Evolutionary conservation across 192 early-diverging fungal genomes (phyloP), one percentile per base, ranked within the genome.

Genomic region (Mortierella antarctica): DNA sequence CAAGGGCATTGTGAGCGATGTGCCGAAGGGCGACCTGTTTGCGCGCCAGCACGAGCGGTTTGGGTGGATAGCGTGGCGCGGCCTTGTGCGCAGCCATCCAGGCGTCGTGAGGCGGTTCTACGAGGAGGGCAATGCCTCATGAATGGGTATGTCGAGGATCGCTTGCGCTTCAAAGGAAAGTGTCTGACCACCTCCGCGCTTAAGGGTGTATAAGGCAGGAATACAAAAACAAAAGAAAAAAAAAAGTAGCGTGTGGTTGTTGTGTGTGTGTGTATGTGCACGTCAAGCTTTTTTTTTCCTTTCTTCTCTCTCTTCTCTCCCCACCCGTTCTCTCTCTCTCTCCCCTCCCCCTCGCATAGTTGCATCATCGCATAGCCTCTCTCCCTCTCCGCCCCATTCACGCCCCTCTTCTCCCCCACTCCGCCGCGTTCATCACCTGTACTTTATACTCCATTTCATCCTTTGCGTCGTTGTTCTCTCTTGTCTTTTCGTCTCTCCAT

Each of bases 391-490:
- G 6, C 41, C 31, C 54, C 51, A 46, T 67, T 46, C 39, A 40
- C 15, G 11, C 59, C 20, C 20, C 7, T 63, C 10, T 47, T 20
- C 15, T n/a, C 23, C 39, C 53, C 40, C 52, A 44, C 54, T 14
- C 21, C 55, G 57, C 56, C 56, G 39, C 39, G 6, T 64, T 63
- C 48, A 44, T 14, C 18, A 23, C 47, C 42, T 64, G 56, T 74
- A 65, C 48, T 74, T 66, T 67, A 66, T 50, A 40, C 72, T 45
- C 13, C 61, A 52, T 48, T 21, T 31, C 7, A 12, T 60, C 40
- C 13, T 7, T 68, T 60, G 50, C 2, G 15, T 55, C 49, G 45
- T 54, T 59, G 14, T 46, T 20, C 42, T 55, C 8, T 21, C 57
- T 57, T 48, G n/a, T 54, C 46, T 62, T 6, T 46, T 55, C 57